Base-by-base conservation (phyloP, 2,329 filamentous ascomycete species). In the Gaeumannomyces tritici region DNA sequence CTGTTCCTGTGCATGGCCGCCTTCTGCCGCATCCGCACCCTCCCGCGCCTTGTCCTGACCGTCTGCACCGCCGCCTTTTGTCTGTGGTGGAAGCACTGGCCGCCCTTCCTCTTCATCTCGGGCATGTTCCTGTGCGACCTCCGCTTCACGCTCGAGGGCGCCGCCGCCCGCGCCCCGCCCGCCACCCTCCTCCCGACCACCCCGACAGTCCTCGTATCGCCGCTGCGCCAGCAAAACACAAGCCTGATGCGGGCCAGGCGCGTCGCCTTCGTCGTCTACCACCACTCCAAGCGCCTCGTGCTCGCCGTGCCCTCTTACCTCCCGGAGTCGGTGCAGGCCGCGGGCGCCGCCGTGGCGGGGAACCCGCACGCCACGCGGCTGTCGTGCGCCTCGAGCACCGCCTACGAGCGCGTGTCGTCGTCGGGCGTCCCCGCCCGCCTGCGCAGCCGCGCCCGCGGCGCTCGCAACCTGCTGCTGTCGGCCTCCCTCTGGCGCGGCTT, bases 71-170 rank as follows among this genome's bases (percentile, higher is more conserved):
- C 47, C 21, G 11, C 35, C 47, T 21, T 64, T 0, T 62, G 59
- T 4, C 59, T 71, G 11, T 35, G 64, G 26, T 73, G 70, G 51
- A 68, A 68, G 11, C 58, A 69, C 21, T 73, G 70, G 70, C 65
- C 65, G 5, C 59, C 68, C 4, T 70, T 70, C 21, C 63, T 74
- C 1, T 74, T 74, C 54, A 21, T 73, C 1, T 62, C 65, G 0
- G 73, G 73, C 26, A 72, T 74, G 72, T 62, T 73, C 12, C 47
- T 70, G 26, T 73, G 71, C 56, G 72, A 73, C 54, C 18, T 69
- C 21, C 67, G 67, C 60, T 68, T 72, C 31, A 62, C 65, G 60
- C 33, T 70, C 6, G 66, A 67, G n/a, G 62, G 65, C 12, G 57
- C n/a, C 13, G 28, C 57, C n/a, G n/a, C n/a, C n/a, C n/a, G n/a